phyloP scores from a whole-genome alignment of 176 grass and related monocot genomes.

The Oryza meridionalis region DNA sequence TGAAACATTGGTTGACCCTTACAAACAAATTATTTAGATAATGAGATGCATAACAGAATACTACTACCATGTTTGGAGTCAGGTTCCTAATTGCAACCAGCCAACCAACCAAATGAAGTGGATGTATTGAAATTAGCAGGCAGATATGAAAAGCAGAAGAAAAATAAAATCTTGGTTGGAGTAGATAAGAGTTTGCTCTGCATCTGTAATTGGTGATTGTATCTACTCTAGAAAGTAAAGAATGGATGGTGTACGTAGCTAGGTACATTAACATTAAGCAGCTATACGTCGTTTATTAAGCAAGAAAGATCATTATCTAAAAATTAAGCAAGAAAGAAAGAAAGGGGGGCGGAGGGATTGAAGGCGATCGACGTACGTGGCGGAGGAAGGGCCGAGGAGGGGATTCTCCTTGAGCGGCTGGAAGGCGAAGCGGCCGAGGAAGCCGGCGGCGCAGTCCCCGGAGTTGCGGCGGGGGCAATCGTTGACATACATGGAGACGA shows the following conservation, averaged over 20 bases:
- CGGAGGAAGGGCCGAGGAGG: constrained; percentile 80
- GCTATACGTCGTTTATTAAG: no score
- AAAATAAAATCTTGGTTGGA: neutral
- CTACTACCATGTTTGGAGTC: neutral
- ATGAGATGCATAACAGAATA: no score
- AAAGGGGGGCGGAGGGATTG: no score
- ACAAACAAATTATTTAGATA: neutral
- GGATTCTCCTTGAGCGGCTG: constrained; percentile 85
- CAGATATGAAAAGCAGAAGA: neutral
- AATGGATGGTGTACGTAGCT: no score
- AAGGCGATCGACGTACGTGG: constrained; percentile 49
- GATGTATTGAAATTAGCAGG: neutral
- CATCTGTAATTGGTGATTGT: no score
- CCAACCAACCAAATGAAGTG: neutral
- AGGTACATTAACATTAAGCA: no score
- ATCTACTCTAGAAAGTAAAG: neutral
- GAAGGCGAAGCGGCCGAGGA: constrained; percentile 82
- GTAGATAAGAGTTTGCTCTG: neutral
- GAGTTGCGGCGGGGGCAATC: constrained; percentile 59
- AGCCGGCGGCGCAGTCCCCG: constrained; percentile 50
- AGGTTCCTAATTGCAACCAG: neutral
- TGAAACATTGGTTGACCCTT: neutral
- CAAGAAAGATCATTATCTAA: no score
- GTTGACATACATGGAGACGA: constrained; percentile 84
- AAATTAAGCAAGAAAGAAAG: neutral